Evolutionary conservation across 164 flowering plant species (phyloP).

Genomic region (Dillenia suffruticosa): DNA sequence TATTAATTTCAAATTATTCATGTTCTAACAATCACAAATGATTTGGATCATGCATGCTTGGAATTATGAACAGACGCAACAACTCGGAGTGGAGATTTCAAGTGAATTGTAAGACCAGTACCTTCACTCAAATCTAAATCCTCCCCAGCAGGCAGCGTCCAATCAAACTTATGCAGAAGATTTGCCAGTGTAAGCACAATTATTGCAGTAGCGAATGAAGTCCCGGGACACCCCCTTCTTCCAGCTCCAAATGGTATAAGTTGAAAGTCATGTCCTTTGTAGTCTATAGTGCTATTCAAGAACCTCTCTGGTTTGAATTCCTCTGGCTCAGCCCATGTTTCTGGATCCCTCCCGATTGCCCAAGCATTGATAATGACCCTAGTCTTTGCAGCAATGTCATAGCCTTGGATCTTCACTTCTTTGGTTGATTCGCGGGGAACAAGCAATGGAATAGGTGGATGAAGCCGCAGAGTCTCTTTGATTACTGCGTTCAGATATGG

Average conservation of each 20-base stretch:
- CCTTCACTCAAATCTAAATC: constrained; percentile 17
- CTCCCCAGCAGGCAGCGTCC: constrained; percentile 11
- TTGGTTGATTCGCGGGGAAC: constrained; percentile 15
- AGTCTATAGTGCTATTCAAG: constrained; percentile 14
- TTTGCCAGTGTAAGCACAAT: constrained; percentile 21
- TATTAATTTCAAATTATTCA: not conserved
- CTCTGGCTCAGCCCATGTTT: constrained; percentile 24
- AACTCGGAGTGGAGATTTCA: constrained; percentile 7
- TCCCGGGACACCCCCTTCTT: constrained; percentile 28
- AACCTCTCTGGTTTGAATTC: constrained; percentile 34
- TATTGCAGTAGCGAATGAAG: constrained; percentile 4
- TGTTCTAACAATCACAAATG: not conserved
- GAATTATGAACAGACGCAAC: constrained; percentile 1
- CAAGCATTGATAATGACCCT: constrained; percentile 18
- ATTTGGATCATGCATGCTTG: constrained; percentile 2
- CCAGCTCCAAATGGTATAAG: constrained; percentile 31
- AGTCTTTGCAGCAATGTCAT: constrained; percentile 20
- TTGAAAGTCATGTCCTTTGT: constrained; percentile 26
- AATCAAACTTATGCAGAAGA: constrained; percentile 17
- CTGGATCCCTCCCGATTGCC: constrained; percentile 26
- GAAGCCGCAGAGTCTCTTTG: constrained; percentile 19
- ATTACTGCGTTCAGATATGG: constrained; percentile 26
- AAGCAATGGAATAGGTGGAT: constrained; percentile 25
- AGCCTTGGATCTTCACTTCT: constrained; percentile 17
- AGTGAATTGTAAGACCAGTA: constrained; percentile 3